phyloP scores from a whole-genome alignment of 192 early-diverging fungal species.

The Coemansia sp. region DNA sequence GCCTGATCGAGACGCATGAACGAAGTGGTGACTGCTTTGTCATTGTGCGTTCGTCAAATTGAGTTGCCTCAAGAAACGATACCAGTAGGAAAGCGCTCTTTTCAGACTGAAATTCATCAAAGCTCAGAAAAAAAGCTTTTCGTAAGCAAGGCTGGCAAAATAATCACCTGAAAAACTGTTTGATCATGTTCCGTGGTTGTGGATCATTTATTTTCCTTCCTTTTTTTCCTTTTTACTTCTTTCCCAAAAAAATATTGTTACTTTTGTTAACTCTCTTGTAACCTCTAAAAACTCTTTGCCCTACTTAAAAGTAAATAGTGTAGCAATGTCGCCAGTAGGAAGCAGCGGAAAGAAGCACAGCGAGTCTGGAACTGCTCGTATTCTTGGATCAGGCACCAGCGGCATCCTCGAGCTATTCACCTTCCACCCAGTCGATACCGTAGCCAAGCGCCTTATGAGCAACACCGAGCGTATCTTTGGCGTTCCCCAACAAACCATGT shows the following conservation, averaged over 20 bases:
- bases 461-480: slow-evolving; percentile 79
- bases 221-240: slow-evolving; percentile 1
- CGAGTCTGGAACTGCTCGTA: slow-evolving; percentile 86
- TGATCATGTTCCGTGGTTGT: slow-evolving; percentile 5
- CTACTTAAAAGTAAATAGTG: neutral
- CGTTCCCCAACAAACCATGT: slow-evolving; percentile 62
- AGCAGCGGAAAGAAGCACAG: slow-evolving; percentile 64
- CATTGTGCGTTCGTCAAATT: too few species aligned
- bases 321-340: slow-evolving; percentile 43
- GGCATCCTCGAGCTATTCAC: slow-evolving; percentile 93
- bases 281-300: neutral
- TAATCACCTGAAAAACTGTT: neutral
- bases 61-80: too few species aligned
- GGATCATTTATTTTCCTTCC: neutral
- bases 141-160: too few species aligned
- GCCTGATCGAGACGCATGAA: neutral
- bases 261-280: neutral
- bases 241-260: slow-evolving; percentile 1
- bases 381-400: slow-evolving; percentile 86
- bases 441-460: slow-evolving; percentile 98
- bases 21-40: too few species aligned
- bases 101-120: too few species aligned
- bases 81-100: too few species aligned
- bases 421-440: slow-evolving; percentile 98
- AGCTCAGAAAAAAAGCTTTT: too few species aligned